Evolutionary conservation across 495 filamentous ascomycete species (phyloP).

Genomic region (Aspergillus funiculosus): DNA sequence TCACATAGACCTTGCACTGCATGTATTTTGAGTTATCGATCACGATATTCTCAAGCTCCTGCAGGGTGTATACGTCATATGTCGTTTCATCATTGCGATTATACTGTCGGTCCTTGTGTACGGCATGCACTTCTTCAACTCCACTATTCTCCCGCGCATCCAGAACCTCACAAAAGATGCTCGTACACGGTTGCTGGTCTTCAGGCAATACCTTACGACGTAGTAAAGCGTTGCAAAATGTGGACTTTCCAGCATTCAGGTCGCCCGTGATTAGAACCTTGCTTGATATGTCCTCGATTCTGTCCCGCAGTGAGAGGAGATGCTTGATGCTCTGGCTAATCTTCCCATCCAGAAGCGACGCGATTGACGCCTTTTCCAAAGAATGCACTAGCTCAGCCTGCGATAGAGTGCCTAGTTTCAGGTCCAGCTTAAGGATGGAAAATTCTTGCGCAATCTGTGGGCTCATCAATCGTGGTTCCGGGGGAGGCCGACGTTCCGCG

Average conservation of each 20-base stretch:
- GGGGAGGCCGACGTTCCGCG: constrained; percentile 49
- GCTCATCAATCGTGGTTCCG: constrained; percentile 74
- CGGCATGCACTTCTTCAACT: constrained; percentile 90
- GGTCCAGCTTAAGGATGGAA: constrained; percentile 86
- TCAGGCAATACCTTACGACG: constrained; percentile 90
- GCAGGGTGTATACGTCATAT: constrained; percentile 75
- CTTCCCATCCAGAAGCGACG: constrained; percentile 84
- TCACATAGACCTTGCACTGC: constrained; percentile 96
- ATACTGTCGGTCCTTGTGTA: constrained; percentile 73
- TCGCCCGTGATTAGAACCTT: constrained; percentile 98
- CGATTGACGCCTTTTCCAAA: constrained; percentile 86
- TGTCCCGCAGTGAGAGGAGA: constrained; percentile 74
- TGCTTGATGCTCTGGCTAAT: constrained; percentile 91
- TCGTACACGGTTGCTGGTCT: constrained; percentile 98
- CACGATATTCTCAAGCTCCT: constrained; percentile 81
- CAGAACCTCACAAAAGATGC: constrained; percentile 95
- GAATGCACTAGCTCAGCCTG: constrained; percentile 94
- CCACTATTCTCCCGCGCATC: constrained; percentile 86
- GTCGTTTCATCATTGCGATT: constrained; percentile 88
- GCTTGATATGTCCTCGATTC: constrained; percentile 95
- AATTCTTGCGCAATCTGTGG: constrained; percentile 95
- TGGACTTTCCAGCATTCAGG: constrained; percentile 95
- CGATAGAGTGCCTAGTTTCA: constrained; percentile 79
- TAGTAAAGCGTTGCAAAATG: constrained; percentile 93
- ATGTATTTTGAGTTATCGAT: constrained; percentile 78